phyloP scores from a whole-genome alignment of 1,139 yeast species.

The Taiozyma sp. region DNA sequence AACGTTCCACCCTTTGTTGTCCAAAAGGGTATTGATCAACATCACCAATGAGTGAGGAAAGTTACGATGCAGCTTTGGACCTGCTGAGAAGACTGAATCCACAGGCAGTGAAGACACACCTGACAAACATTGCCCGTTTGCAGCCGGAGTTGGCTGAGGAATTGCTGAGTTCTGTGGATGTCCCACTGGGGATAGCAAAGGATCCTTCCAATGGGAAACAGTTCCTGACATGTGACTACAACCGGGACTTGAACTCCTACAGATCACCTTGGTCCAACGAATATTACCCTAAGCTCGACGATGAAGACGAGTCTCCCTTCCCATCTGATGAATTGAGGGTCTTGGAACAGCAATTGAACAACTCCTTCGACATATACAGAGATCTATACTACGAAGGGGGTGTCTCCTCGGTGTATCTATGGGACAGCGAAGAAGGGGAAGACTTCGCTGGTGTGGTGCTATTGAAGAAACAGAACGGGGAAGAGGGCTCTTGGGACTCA shows the following conservation, averaged over 20 bases:
- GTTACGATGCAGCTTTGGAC: conserved; percentile 84
- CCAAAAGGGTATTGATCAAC: background rate
- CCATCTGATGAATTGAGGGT: conserved; percentile 67
- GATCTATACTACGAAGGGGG: conserved; percentile 96
- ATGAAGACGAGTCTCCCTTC: conserved; percentile 57
- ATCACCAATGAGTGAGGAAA: conserved; percentile 42
- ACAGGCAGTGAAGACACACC: conserved; percentile 52
- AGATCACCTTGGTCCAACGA: conserved; percentile 90
- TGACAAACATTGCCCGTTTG: conserved; percentile 63
- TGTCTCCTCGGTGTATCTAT: conserved; percentile 80
- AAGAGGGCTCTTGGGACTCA: conserved; percentile 77
- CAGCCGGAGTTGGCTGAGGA: conserved; percentile 88
- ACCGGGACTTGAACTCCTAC: conserved; percentile 89
- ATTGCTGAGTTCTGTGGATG: conserved; percentile 79
- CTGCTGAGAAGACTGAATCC: conserved; percentile 86
- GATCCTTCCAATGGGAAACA: conserved; percentile 61
- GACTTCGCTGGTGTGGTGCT: conserved; percentile 88
- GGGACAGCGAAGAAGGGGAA: conserved; percentile 68
- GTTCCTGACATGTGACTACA: conserved; percentile 86
- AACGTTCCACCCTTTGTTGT: background rate
- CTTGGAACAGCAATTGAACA: conserved; percentile 78
- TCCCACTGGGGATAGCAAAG: conserved; percentile 58
- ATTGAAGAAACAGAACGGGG: conserved; percentile 58
- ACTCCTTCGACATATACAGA: conserved; percentile 87
- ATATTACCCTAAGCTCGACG: conserved; percentile 64